Evolutionary conservation across 768 basidiomycete genomes (phyloP), one percentile per base, ranked within the genome.

Genomic region (Pluteus cervinus): DNA sequence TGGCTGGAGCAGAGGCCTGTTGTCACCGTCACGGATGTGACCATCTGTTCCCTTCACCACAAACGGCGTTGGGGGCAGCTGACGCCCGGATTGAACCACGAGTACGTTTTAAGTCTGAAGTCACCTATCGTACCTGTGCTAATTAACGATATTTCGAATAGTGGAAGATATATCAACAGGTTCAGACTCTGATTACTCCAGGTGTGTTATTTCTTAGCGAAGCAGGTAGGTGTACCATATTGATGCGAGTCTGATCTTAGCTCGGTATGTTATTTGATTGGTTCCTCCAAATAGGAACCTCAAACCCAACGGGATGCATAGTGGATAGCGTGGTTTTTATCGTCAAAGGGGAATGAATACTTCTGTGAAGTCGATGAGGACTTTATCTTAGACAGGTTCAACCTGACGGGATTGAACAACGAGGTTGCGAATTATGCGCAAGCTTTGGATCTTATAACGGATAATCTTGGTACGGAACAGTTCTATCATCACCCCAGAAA

Each of bases 281-380:
- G 30, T 14, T 36, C n/a, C n/a, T n/a, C n/a, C n/a, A n/a, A n/a
- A n/a, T n/a, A n/a, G n/a, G n/a, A n/a, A n/a, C n/a, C n/a, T n/a
- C 18, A 37, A 40, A 33, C 17, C 36, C 29, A n/a, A 18, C 17
- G 14, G 21, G 22, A 24, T 34, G 22, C 29, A 16, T 46, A 93
- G 89, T 97, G 92, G 92, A 93, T 94, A 49, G 90, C 91, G 3
- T 97, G 92, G 92, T 96, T 97, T 54, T 69, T 97, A 4, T 88
- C 89, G 15, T 92, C 90, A 14, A 96, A 96, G 58, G 93, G 96
- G 41, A 98, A 99, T 58, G 96, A 99, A 66, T 99, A 99, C 68
- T 98, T 97, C 54, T 96, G 94, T 60, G 93, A 98, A 68, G 91
- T 98, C 44, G 96, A 97, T 57, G 96, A 98, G 55, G 94, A 98